A percentile compares a stretch with the other conserved stretches of the same genome.
Conservation (phyloP, 2,329 filamentous ascomycete species). For the Fusarium sp. region DNA sequence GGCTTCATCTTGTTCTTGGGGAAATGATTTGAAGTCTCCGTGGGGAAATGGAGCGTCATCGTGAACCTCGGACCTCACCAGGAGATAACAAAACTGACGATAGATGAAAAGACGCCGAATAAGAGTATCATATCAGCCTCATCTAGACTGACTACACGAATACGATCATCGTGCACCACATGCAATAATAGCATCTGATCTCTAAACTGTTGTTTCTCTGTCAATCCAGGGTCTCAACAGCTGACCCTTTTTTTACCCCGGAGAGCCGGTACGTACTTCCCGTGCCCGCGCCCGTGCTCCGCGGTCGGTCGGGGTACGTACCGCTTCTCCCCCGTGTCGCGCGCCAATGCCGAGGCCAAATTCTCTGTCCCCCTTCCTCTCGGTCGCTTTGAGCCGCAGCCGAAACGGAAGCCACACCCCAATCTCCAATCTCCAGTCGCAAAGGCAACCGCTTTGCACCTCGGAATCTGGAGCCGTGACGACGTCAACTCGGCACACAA, state of each 20-base stretch:
- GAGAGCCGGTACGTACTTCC: conserved; percentile 3
- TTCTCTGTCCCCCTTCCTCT: conserved; percentile 20
- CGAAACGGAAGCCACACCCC: conserved; percentile 28
- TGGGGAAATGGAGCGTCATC: not conserved
- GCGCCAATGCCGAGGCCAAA: conserved; percentile 37
- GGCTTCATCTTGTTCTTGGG: not conserved
- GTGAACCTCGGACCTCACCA: not conserved
- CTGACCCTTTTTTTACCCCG: conserved; percentile 24
- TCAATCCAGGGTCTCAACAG: not conserved
- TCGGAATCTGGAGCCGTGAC: conserved; percentile 12
- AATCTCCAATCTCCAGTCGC: conserved; percentile 24
- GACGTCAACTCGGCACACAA: not conserved
- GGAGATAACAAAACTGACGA: not conserved
- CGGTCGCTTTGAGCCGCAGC: conserved; percentile 39
- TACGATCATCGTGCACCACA: not conserved
- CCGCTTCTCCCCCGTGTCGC: conserved; percentile 17
- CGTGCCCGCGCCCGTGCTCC: not conserved
- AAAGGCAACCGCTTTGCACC: conserved; percentile 2
- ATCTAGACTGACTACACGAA: not conserved
- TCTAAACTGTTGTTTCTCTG: not conserved
- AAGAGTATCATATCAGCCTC: not conserved
- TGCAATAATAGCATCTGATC: not conserved
- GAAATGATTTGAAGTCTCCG: conserved; percentile 1
- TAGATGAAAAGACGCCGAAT: not conserved
- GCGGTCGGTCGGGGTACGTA: conserved; percentile 33